Conservation (phyloP, 2,329 filamentous ascomycete species). For the Aspergillus puulaauensis region DNA sequence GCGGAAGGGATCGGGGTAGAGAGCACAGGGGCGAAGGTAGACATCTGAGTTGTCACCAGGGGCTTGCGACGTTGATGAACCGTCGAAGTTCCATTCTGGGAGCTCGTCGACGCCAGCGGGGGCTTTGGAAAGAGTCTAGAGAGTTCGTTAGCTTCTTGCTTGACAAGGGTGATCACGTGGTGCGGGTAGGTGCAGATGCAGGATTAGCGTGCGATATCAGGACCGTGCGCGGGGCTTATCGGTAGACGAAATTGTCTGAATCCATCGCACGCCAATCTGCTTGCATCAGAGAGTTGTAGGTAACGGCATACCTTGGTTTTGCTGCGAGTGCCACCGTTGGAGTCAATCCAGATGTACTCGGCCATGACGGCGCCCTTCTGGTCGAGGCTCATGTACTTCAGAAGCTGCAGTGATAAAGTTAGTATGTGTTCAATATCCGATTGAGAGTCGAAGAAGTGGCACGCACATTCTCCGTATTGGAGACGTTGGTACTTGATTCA, state of each 20-base stretch:
- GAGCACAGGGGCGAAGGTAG: constrained; percentile 86
- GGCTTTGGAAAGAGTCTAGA: constrained; percentile 63
- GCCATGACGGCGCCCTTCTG: constrained; percentile 88
- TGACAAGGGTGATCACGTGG: constrained; percentile 23
- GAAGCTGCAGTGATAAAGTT: constrained; percentile 61
- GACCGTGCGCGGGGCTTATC: constrained; percentile 31
- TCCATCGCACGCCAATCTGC: background rate
- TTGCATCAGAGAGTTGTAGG: background rate
- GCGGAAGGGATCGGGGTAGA: constrained; percentile 91
- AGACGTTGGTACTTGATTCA: constrained; percentile 44
- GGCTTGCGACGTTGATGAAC: constrained; percentile 88
- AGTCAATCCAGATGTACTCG: constrained; percentile 97
- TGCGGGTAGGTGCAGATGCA: constrained; percentile 26
- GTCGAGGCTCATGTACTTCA: constrained; percentile 84
- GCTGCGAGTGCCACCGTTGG: constrained; percentile 78
- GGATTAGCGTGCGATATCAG: constrained; percentile 16
- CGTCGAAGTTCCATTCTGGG: constrained; percentile 80
- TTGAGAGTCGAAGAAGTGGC: constrained; percentile 26
- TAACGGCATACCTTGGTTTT: constrained; percentile 82
- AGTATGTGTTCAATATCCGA: constrained; percentile 39
- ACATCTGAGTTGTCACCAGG: constrained; percentile 95
- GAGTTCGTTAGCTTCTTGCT: background rate
- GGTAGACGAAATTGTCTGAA: background rate
- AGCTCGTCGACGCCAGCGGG: constrained; percentile 62
- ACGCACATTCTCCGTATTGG: constrained; percentile 49